A percentile compares a stretch with the other conserved stretches of the same genome.
Evolutionary conservation across 177 flowering plant species (phyloP).

Genomic region (Vitis hybrid): DNA sequence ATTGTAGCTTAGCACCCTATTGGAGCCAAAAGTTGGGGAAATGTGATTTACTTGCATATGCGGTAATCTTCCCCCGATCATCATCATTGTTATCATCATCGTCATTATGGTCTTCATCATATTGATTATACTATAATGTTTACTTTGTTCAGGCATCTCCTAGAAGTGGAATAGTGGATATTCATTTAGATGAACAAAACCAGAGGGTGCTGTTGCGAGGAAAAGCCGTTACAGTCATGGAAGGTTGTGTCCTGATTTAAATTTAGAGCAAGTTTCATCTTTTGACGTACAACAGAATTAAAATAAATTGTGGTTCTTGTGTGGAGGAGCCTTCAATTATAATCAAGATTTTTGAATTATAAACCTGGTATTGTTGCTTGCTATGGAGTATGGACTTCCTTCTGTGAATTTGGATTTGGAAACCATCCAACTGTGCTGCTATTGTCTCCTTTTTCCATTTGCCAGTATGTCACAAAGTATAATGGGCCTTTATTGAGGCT

Average conservation of each 20-base stretch:
- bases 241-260: constrained; percentile 61
- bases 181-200: constrained; percentile 59
- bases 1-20: constrained; percentile 71
- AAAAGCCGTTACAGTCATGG: constrained; percentile 67
- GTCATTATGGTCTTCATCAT: not conserved
- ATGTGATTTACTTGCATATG: constrained; percentile 54
- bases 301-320: not conserved
- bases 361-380: not conserved
- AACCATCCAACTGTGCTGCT: too few relatives aligned
- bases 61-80: constrained; percentile 31
- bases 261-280: not conserved
- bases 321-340: not conserved
- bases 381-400: not conserved
- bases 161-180: constrained; percentile 62
- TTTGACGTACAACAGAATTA: not conserved
- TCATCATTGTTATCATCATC: not conserved
- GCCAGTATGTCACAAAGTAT: too few relatives aligned
- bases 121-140: not conserved
- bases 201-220: constrained; percentile 65
- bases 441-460: too few relatives aligned
- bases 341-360: not conserved
- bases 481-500: too few relatives aligned
- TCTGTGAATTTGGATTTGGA: not conserved
- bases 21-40: constrained; percentile 77
- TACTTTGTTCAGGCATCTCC: constrained; percentile 58